Conservation (phyloP, 768 basidiomycete genomes). For the Pholiota molesta region DNA sequence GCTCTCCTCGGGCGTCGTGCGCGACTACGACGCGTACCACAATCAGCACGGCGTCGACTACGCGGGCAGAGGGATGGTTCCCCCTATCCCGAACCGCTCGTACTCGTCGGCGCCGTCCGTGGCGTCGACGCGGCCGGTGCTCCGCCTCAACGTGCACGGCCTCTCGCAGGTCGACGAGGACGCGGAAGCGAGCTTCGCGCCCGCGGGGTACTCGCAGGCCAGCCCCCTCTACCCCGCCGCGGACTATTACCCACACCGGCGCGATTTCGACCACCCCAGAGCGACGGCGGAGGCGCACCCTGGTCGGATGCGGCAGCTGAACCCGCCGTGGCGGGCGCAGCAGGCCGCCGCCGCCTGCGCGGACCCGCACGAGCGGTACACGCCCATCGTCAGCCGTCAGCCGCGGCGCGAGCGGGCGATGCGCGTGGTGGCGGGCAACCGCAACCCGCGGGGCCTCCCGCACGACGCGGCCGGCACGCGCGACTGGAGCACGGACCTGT, state of each 20-base stretch:
- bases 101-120: background rate
- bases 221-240: too few species aligned
- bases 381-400: constrained; percentile 8
- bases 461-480: constrained; percentile 16
- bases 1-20: background rate
- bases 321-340: background rate
- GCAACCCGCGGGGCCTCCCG: constrained; percentile 18
- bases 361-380: background rate
- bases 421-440: constrained; percentile 7
- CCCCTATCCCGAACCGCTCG: background rate
- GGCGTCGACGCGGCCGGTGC: background rate
- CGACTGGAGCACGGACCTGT: constrained; percentile 24
- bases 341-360: background rate
- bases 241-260: too few species aligned
- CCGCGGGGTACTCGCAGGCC: background rate
- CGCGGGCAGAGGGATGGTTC: background rate
- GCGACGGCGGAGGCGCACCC: background rate
- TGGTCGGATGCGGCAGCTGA: too few species aligned
- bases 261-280: background rate
- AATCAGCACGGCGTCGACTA: background rate
- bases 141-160: constrained; percentile 12
- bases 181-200: constrained; percentile 1
- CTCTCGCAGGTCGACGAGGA: constrained; percentile 15
- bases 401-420: constrained; percentile 12
- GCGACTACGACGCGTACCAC: background rate